Evolutionary conservation across 1,284 basidiomycete species (phyloP), one percentile per base, ranked within the genome.

Genomic region (Peniophora sp.): DNA sequence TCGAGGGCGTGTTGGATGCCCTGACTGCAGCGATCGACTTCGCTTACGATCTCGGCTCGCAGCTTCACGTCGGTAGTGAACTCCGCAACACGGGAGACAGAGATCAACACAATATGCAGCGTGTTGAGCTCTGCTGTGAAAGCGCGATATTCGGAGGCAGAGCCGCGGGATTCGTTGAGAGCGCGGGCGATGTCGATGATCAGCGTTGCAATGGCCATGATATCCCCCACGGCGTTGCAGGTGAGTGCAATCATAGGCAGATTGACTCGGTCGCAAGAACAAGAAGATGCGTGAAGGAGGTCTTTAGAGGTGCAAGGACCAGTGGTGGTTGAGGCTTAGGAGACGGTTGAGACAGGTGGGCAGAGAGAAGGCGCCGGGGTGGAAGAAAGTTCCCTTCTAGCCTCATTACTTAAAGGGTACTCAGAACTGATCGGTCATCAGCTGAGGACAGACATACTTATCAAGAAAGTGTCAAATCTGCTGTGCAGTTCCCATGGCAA

Each of bases 211-310:
- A 45, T 8, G 41, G 49, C 20, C n/a, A 45, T 45, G 19, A 50
- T 45, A 35, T 50, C 49, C 39, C 49, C 49, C 9, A 50, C 38
- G 9, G 49, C 38, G 22, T 45, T 50, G 39, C 24, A 50, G 19
- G 49, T 45, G 14, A 50, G 27, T 5, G 41, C 39, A 39, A 50
- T 17, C 49, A 50, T 32, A 5, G 16, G 8, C n/a, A n/a, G n/a
- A n/a, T n/a, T n/a, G n/a, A n/a, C n/a, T n/a, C n/a, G n/a, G n/a
- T n/a, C n/a, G n/a, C n/a, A n/a, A n/a, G n/a, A n/a, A n/a, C n/a
- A n/a, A n/a, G n/a, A n/a, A n/a, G n/a, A n/a, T n/a, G n/a, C n/a
- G n/a, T n/a, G n/a, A n/a, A n/a, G n/a, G n/a, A n/a, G n/a, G n/a
- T n/a, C n/a, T n/a, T n/a, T n/a, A n/a, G n/a, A n/a, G n/a, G n/a